Evolutionary conservation across 805 yeast genomes (phyloP), one percentile per base, ranked within the genome.

Genomic region (Kregervanrija fluxuum): DNA sequence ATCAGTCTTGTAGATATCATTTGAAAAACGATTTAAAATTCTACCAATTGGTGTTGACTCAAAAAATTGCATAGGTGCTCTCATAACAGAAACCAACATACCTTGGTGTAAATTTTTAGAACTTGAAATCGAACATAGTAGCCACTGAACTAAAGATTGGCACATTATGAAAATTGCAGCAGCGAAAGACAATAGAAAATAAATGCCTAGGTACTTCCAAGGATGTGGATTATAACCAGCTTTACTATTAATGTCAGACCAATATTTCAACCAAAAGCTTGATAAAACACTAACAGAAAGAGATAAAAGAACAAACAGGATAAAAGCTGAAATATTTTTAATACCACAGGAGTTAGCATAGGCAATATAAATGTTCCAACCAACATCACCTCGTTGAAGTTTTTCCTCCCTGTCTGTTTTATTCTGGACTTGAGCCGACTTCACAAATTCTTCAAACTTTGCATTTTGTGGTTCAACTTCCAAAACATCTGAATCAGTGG

Each of bases 21-120:
- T 87, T 3, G 95, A 85, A 61, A 88, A 88, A 60, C 96, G 71
- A 68, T 88, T 88, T 62, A 87, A 68, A 45, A 88, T 77, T 66
- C 96, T 75, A 33, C 96, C 96, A 48, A 87, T 79, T 41, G 96
- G 96, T 0, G 96, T 88, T 2, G 95, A 86, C 62, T 88, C 96
- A 58, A 88, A 88, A 62, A 89, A 88, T 15, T 85, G 74, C 96
- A 88, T 89, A 46, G 96, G 96, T 0, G 95, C 89, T 51, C 90
- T 73, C 47, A 89, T 64, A 6, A 88, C 90, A 46, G 60, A 51
- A 31, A 65, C 63, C 4, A 88, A 80, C 95, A 88, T 86, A n/a
- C 65, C 62, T 47, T 79, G 74, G 61, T 88, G 96, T 49, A 86
- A 67, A 44, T 68, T 73, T 45, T 68, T 77, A 9, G 96, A 89